Base-by-base conservation (phyloP, 2,329 filamentous ascomycete species). In the Penicillium sp. region DNA sequence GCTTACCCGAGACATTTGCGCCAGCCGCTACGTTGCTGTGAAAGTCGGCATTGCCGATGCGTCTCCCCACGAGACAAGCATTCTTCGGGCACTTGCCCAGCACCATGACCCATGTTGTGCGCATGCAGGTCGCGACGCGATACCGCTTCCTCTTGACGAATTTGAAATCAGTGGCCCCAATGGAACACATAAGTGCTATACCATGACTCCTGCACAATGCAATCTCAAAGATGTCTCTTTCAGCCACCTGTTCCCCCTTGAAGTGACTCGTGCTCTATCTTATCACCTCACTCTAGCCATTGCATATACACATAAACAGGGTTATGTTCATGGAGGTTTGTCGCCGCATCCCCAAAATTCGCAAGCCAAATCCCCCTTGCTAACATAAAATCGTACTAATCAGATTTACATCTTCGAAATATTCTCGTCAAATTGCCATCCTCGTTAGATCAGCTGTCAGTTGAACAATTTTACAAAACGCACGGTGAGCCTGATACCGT, bases 1-100 rank as follows among this genome's bases (percentile, higher is more conserved):
- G 73, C 60, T 77, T 49, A 72, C 73, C 7, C 67, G 57, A 4
- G 75, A 79, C 47, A 61, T 53, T 45, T 47, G 46, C 1, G 3
- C 52, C 0, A 48, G 63, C 3, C 53, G 34, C 13, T 72, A 71
- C 54, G 67, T 72, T 53, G 67, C 67, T 16, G 32, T 72, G 1
- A 72, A 72, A 42, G 53, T 72, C 29, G 54, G 54, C 21, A 64
- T 65, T 24, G 60, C 67, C 48, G 44, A 60, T 31, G 56, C 56
- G 2, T 7, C 40, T 50, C 41, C 40, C 4, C 55, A 44, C 7
- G 66, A 72, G 45, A 61, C 27, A 5, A 22, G 41, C 18, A 8
- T 11, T 41, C 1, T 27, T 41, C n/a, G 22, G n/a, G 27, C 32
- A 18, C 18, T 31, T 50, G 32, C 32, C 7, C 42, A 3, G 18